A percentile compares a stretch with the other conserved stretches of the same genome.
Evolutionary conservation across 2,329 filamentous ascomycete genomes (phyloP).

Genomic region (Trichoderma asperellum): DNA sequence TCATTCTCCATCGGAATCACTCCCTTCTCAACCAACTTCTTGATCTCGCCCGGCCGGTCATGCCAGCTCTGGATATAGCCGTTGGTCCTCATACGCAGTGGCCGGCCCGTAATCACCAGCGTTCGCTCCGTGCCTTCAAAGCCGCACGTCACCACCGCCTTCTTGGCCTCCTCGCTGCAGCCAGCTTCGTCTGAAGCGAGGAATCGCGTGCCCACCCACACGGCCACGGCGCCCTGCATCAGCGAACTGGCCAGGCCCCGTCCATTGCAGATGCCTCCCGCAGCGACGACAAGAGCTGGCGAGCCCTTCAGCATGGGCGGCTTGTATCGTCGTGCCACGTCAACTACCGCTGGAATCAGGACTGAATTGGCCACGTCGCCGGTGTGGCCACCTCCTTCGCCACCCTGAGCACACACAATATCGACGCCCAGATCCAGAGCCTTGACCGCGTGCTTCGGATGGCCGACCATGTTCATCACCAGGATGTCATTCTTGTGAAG

Average conservation of each 20-base stretch:
- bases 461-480: constrained; percentile 97
- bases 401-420: constrained; percentile 88
- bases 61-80: constrained; percentile 86
- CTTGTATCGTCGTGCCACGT: constrained; percentile 74
- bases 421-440: constrained; percentile 86
- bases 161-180: constrained; percentile 80
- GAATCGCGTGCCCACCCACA: constrained; percentile 95
- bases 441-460: constrained; percentile 88
- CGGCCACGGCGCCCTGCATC: constrained; percentile 85
- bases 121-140: constrained; percentile 83
- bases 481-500: constrained; percentile 80
- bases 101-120: constrained; percentile 79
- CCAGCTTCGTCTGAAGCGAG: constrained; percentile 82
- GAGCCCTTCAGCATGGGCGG: constrained; percentile 70
- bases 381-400: constrained; percentile 92
- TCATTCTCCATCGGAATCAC: constrained; percentile 83
- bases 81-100: constrained; percentile 79
- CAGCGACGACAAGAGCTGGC: constrained; percentile 80
- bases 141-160: constrained; percentile 76
- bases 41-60: constrained; percentile 71
- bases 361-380: constrained; percentile 86
- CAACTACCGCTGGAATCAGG: constrained; percentile 83
- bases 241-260: constrained; percentile 77
- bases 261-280: constrained; percentile 85
- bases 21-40: constrained; percentile 73